phyloP scores from a whole-genome alignment of 2,329 filamentous ascomycete species.

The Colletotrichum paranaense region DNA sequence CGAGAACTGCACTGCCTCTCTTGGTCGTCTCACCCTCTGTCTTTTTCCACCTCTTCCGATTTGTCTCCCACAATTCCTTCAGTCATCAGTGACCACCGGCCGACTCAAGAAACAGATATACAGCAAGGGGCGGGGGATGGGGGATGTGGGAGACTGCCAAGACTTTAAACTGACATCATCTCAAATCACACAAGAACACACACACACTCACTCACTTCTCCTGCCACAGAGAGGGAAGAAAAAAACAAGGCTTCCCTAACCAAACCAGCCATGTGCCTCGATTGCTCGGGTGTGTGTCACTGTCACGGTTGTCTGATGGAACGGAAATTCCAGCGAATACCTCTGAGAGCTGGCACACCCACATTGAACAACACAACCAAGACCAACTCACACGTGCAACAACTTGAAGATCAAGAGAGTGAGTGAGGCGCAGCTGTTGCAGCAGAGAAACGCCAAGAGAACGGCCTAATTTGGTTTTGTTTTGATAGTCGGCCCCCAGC shows the following conservation, averaged over 20 bases:
- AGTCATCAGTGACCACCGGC: constrained; percentile 4
- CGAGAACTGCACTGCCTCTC: constrained; percentile 24
- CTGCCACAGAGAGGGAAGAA: neutral
- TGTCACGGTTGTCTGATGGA: too few species aligned
- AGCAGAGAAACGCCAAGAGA: constrained; percentile 1
- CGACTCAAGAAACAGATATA: neutral
- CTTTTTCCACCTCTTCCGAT: constrained; percentile 15
- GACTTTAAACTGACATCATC: constrained; percentile 27
- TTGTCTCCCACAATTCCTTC: constrained; percentile 4
- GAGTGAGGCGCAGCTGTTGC: neutral
- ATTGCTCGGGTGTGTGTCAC: too few species aligned
- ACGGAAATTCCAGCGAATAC: constrained; percentile 16
- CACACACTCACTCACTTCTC: neutral
- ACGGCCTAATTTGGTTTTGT: neutral
- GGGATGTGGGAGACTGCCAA: constrained; percentile 9
- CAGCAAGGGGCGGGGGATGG: neutral
- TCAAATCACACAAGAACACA: constrained; percentile 15
- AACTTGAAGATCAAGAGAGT: neutral
- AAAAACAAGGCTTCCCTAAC: neutral
- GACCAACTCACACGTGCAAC: constrained; percentile 2
- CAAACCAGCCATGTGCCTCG: neutral
- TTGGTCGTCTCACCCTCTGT: constrained; percentile 8
- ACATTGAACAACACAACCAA: neutral
- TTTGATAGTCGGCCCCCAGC: neutral
- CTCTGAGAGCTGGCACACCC: constrained; percentile 2